Percentiles rank a stretch among this genome's conserved stretches.
phyloP scores from a whole-genome alignment of 2,329 filamentous ascomycete genomes.

The Colletotrichum simmondsii region DNA sequence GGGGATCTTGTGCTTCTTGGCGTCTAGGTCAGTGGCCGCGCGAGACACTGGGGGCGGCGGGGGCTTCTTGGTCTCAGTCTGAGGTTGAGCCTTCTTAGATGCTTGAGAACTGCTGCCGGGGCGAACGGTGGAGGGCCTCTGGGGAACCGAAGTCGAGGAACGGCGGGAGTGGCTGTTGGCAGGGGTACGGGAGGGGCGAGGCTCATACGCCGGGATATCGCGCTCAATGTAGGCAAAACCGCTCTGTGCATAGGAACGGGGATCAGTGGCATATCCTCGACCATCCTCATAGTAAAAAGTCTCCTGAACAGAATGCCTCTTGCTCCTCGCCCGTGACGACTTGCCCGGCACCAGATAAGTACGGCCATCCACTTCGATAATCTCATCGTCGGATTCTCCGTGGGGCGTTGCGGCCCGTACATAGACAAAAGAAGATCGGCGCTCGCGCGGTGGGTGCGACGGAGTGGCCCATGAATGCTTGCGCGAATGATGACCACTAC shows the following conservation, averaged over 20 bases:
- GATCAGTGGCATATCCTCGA: constrained; percentile 69
- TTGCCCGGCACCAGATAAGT: constrained; percentile 64
- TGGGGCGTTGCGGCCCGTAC: constrained; percentile 67
- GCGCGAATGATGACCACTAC: constrained; percentile 59
- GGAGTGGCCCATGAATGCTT: constrained; percentile 61
- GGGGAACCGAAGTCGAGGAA: constrained; percentile 60
- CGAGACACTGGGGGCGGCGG: constrained; percentile 45
- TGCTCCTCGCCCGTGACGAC: constrained; percentile 52
- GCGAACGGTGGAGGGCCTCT: constrained; percentile 63
- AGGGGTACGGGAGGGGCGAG: constrained; percentile 54
- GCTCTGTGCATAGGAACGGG: constrained; percentile 66
- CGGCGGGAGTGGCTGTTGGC: constrained; percentile 57
- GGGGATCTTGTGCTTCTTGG: constrained; percentile 79
- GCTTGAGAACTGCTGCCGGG: constrained; percentile 54
- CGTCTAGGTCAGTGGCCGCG: constrained; percentile 67
- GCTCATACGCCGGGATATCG: constrained; percentile 50
- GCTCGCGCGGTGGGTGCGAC: constrained; percentile 59
- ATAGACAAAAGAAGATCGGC: constrained; percentile 65
- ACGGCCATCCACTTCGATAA: constrained; percentile 64
- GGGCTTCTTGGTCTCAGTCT: constrained; percentile 67
- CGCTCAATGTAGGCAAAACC: constrained; percentile 49
- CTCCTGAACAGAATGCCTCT: constrained; percentile 34
- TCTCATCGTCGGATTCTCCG: constrained; percentile 74
- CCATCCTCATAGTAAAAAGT: constrained; percentile 46
- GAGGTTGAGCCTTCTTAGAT: constrained; percentile 53